Evolutionary conservation across 73 alveolate genomes (phyloP), one percentile per base, ranked within the genome.

Genomic region (Chromera velia): DNA sequence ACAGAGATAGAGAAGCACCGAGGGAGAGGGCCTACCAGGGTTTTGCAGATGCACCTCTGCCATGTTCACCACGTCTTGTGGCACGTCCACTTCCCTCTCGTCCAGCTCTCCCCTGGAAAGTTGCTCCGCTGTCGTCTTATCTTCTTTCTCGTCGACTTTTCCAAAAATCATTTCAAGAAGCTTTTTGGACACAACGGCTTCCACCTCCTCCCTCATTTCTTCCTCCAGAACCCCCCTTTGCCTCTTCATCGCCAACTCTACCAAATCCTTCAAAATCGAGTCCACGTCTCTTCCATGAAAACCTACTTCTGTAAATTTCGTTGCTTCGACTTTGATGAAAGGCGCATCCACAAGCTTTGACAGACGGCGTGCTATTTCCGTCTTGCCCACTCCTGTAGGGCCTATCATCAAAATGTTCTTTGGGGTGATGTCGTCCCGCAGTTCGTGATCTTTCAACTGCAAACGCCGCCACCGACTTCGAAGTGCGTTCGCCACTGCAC

Each of bases 241-340:
- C 55, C 55, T 40, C 55, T 40, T 40, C 22, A 40, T 40, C 22
- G 55, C 55, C 55, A 40, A 13, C 55, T 40, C 45, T 19, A 78
- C 87, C 27, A 90, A 78, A 72, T 90, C 96, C 17, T 34, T 68
- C 30, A 90, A 75, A 19, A 90, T 90, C 47, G 72, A 75, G 33
- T 91, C 90, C 48, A 90, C 89, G 71, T 90, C 96, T 29, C 82
- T 78, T 1, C 96, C 96, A 65, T 90, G 93, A 70, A 84, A 90
- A 1, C 96, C 96, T 13, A 88, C 96, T 72, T 90, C 96, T 0
- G 96, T 90, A 76, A 83, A 90, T 70, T 84, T 90, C 19, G 96
- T 90, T 34, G 96, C 96, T 68, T 90, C 96, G 13, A 90, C 96
- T 63, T 88, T 86, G 32, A 90, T 84, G 82, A 90, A 90, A 9